Conservation (phyloP, 257 asterid species). For the Ligustrum vulgare region DNA sequence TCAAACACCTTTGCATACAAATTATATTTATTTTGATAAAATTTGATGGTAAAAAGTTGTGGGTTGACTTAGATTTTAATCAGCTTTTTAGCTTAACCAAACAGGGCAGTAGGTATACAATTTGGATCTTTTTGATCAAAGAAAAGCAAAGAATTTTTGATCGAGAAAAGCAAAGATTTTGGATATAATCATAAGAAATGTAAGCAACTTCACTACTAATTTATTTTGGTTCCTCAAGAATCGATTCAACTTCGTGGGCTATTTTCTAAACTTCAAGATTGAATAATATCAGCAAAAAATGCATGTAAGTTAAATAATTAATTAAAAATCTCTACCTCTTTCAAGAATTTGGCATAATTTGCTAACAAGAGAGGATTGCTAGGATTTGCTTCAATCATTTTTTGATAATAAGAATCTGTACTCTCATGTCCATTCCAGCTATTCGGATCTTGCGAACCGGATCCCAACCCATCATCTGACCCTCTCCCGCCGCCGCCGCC, state of each 20-base stretch:
- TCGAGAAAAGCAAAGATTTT: neutral
- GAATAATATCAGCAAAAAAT: neutral
- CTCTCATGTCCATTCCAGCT: conserved; percentile 53
- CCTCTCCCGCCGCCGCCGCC: conserved; percentile 54
- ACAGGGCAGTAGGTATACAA: no score
- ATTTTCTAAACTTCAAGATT: neutral
- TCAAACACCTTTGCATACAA: no score
- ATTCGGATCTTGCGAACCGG: conserved; percentile 43
- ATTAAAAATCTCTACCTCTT: conserved; percentile 46
- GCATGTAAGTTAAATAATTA: neutral
- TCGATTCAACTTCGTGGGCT: no score
- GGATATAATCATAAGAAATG: no score
- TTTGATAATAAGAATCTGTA: conserved; percentile 63
- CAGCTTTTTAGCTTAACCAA: no score
- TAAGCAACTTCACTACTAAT: no score
- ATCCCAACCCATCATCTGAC: conserved; percentile 43
- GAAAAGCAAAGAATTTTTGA: neutral
- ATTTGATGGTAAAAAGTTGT: no score
- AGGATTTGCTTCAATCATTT: conserved; percentile 69
- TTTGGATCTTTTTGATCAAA: neutral
- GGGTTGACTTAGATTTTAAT: no score
- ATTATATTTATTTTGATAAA: no score
- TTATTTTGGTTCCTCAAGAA: no score
- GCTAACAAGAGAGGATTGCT: conserved; percentile 65
- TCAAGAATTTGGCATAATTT: conserved; percentile 77